Evolutionary conservation across 2,329 filamentous ascomycete genomes (phyloP).

Genomic region (Colletotrichum simmondsii): DNA sequence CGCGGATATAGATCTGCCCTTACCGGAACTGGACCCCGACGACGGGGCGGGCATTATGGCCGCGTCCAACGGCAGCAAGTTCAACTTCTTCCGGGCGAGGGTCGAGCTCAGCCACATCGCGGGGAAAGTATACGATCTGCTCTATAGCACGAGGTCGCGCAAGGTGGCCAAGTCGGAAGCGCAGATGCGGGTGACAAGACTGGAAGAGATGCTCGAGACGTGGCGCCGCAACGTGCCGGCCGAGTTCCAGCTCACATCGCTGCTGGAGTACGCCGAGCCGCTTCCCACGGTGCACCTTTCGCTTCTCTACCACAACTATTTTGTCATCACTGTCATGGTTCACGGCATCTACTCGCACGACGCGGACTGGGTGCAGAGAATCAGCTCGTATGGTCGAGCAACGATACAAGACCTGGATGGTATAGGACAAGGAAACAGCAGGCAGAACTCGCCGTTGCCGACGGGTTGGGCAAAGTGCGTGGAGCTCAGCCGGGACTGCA

Average conservation of each 20-base stretch:
- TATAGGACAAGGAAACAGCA: background rate
- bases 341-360: conserved; percentile 52
- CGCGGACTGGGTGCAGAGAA: conserved; percentile 48
- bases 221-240: conserved; percentile 49
- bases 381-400: conserved; percentile 42
- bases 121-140: conserved; percentile 52
- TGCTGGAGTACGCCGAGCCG: conserved; percentile 36
- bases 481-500: conserved; percentile 45
- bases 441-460: conserved; percentile 38
- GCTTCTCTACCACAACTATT: conserved; percentile 49
- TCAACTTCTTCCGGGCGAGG: conserved; percentile 52
- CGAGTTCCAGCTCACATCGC: conserved; percentile 47
- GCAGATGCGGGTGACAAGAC: conserved; percentile 39
- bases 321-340: conserved; percentile 47
- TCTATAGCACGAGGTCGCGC: conserved; percentile 41
- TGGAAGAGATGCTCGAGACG: conserved; percentile 46
- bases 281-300: conserved; percentile 47
- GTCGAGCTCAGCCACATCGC: conserved; percentile 53
- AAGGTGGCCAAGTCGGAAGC: conserved; percentile 44
- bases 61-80: conserved; percentile 45
- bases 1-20: conserved; percentile 52
- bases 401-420: conserved; percentile 39
- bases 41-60: conserved; percentile 48
- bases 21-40: conserved; percentile 42
- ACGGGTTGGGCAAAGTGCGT: conserved; percentile 47